phyloP scores from a whole-genome alignment of 371 early-diverging fungal genomes.

The Saksenaea vasiformis region DNA sequence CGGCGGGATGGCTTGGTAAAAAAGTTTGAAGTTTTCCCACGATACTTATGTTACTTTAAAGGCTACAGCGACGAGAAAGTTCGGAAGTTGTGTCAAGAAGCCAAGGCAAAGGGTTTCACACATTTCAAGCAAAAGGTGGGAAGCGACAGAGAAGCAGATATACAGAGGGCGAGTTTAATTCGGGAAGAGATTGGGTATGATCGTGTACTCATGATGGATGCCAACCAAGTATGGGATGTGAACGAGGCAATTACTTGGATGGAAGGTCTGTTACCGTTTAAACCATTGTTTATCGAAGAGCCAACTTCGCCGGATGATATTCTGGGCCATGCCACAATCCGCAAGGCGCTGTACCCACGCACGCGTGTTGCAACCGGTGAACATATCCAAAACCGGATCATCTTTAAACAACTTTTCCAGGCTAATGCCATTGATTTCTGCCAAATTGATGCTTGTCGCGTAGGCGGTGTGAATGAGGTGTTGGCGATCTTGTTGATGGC shows the following conservation, averaged over 20 bases:
- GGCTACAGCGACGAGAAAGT: constrained; percentile 56
- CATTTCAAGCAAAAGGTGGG: constrained; percentile 60
- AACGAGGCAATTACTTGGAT: constrained; percentile 58
- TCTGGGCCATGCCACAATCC: constrained; percentile 53
- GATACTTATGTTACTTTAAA: constrained; percentile 5
- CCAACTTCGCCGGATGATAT: constrained; percentile 59
- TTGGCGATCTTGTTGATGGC: constrained; percentile 56
- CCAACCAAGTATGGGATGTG: constrained; percentile 62
- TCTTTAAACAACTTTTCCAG: constrained; percentile 57
- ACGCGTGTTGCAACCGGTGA: constrained; percentile 55
- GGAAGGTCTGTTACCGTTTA: constrained; percentile 51
- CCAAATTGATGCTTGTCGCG: constrained; percentile 56
- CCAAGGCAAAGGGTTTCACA: constrained; percentile 47
- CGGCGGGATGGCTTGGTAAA: constrained; percentile 57
- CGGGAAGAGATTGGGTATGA: constrained; percentile 56
- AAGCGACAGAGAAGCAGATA: constrained; percentile 41
- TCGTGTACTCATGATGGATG: constrained; percentile 57
- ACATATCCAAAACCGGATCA: constrained; percentile 54
- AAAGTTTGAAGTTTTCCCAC: background rate
- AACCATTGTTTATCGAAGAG: constrained; percentile 57
- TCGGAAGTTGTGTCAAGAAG: constrained; percentile 40
- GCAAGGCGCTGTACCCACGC: constrained; percentile 50
- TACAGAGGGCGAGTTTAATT: constrained; percentile 51
- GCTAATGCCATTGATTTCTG: constrained; percentile 54
- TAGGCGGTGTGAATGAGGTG: constrained; percentile 52